phyloP scores from a whole-genome alignment of 2,329 filamentous ascomycete genomes.

The Aspergillus tamarii region DNA sequence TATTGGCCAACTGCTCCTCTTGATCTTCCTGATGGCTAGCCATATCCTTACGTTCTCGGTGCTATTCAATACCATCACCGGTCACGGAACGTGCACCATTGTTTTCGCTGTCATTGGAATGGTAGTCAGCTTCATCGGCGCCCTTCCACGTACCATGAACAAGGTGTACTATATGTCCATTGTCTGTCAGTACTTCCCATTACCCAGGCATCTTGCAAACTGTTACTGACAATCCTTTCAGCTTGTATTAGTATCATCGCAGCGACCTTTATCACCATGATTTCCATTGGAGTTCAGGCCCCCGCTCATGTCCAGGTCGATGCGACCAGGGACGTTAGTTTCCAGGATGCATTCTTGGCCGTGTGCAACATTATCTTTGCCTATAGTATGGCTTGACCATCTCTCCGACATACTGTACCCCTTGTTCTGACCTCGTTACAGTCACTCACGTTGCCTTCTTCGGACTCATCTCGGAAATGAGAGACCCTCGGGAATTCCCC shows the following conservation, averaged over 20 bases:
- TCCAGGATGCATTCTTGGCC: constrained; percentile 61
- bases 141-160: constrained; percentile 64
- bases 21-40: constrained; percentile 71
- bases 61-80: constrained; percentile 66
- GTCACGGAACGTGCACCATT: constrained; percentile 65
- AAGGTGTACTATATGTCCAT: constrained; percentile 65
- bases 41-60: constrained; percentile 72
- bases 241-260: constrained; percentile 65
- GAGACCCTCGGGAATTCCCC: constrained; percentile 61
- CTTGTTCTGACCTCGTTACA: constrained; percentile 7
- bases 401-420: not conserved
- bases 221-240: constrained; percentile 24
- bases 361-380: constrained; percentile 72
- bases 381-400: constrained; percentile 50
- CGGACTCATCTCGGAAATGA: constrained; percentile 66
- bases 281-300: constrained; percentile 61
- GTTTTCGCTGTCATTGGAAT: constrained; percentile 64
- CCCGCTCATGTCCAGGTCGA: constrained; percentile 41
- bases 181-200: constrained; percentile 47
- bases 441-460: constrained; percentile 68
- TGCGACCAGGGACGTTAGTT: constrained; percentile 44
- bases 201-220: not conserved
- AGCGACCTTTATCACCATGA: constrained; percentile 68
- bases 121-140: constrained; percentile 60
- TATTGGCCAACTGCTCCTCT: constrained; percentile 62